These are phyloP conservation scores for Flammula alnicola DNA, from an alignment of 1,284 basidiomycete genomes.

Conservation along the genomic window DNA sequence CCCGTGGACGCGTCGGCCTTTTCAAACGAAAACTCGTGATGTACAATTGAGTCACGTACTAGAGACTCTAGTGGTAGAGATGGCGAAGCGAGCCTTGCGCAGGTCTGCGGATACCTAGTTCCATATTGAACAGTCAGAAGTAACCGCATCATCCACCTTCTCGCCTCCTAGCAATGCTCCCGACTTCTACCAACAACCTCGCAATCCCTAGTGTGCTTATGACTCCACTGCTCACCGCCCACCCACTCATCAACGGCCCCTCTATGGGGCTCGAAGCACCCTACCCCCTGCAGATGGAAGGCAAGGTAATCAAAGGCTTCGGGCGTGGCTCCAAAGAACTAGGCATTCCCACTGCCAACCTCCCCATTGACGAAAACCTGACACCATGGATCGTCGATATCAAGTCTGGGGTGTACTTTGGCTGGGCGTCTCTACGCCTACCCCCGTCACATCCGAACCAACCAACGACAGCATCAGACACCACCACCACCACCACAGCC, in stretches of 20 bases:
- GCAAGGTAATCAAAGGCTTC: conserved; percentile 30
- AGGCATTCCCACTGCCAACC: conserved; percentile 31
- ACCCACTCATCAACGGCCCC: conserved; percentile 24
- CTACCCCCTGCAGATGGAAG: conserved; percentile 30
- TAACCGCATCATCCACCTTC: too few species aligned
- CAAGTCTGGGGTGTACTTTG: conserved; percentile 31
- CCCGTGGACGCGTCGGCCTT: too few species aligned
- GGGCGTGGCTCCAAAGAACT: conserved; percentile 29
- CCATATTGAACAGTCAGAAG: too few species aligned
- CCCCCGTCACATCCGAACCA: conserved; percentile 26
- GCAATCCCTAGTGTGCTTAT: conserved; percentile 22
- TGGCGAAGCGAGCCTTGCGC: too few species aligned
- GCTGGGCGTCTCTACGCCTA: conserved; percentile 32
- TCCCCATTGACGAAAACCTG: conserved; percentile 28
- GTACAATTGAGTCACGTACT: too few species aligned
- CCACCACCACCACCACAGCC: conserved; percentile 8
- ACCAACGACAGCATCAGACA: conserved; percentile 16
- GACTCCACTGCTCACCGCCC: conserved; percentile 16
- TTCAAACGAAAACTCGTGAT: too few species aligned
- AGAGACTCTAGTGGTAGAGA: too few species aligned
- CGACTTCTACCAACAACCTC: too few species aligned
- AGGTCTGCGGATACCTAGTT: too few species aligned
- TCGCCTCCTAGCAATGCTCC: too few species aligned
- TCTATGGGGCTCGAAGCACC: conserved; percentile 25
- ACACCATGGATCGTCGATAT: conserved; percentile 30